These are phyloP conservation scores for Leccinellum rugosiceps DNA, from an alignment of 768 basidiomycete species.

Conservation along the genomic window DNA sequence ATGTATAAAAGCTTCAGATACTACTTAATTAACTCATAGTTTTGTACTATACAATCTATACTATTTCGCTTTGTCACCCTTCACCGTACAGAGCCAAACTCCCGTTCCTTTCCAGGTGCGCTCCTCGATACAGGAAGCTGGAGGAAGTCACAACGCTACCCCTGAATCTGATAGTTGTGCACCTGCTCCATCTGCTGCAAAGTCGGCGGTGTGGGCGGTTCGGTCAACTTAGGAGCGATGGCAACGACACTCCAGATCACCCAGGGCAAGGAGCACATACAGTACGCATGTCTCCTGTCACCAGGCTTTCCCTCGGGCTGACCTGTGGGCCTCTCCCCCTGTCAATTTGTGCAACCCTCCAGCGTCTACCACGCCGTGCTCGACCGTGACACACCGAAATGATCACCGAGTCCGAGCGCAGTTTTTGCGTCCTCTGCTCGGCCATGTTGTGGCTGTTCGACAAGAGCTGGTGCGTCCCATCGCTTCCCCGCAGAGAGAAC, in stretches of 20 bases:
- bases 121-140: too few relatives aligned
- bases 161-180: conserved; percentile 42
- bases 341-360: too few relatives aligned
- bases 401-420: conserved; percentile 53
- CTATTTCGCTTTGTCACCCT: too few relatives aligned
- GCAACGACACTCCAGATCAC: conserved; percentile 49
- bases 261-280: conserved; percentile 50
- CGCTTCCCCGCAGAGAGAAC: background rate
- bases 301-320: background rate
- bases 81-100: conserved; percentile 44
- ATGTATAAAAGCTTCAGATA: too few relatives aligned
- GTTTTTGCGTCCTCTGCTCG: conserved; percentile 63
- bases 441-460: conserved; percentile 69
- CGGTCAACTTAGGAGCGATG: conserved; percentile 62
- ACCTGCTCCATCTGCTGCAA: conserved; percentile 71
- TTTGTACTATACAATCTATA: too few relatives aligned
- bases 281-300: conserved; percentile 30
- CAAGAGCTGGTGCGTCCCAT: conserved; percentile 41
- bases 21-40: too few relatives aligned
- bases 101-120: conserved; percentile 61
- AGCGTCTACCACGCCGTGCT: conserved; percentile 65
- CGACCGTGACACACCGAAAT: conserved; percentile 52
- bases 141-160: background rate
- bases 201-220: conserved; percentile 62
- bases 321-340: background rate